phyloP scores from a whole-genome alignment of 2,329 filamentous ascomycete species.

The Piedraia hortae region DNA sequence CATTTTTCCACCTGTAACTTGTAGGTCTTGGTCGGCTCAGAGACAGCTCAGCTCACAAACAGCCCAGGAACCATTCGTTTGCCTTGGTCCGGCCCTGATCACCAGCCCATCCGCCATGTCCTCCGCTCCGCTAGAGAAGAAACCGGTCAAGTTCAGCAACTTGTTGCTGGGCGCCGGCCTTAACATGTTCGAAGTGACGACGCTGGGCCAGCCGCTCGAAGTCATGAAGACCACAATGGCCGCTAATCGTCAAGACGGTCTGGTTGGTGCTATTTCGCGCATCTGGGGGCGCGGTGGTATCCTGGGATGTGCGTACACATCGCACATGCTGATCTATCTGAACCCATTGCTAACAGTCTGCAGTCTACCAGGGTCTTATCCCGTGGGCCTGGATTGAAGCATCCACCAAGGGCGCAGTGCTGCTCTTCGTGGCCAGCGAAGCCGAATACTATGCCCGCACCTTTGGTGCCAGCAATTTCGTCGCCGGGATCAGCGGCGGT shows the following conservation, averaged over 20 bases:
- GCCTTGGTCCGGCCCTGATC: slow-evolving; percentile 88
- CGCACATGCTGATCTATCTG: slow-evolving; percentile 19
- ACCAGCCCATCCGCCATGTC: slow-evolving; percentile 13
- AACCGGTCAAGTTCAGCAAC: slow-evolving; percentile 99
- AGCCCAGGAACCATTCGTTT: slow-evolving; percentile 60
- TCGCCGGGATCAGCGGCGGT: slow-evolving; percentile 68
- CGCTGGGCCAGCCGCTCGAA: slow-evolving; percentile 63
- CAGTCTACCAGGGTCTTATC: slow-evolving; percentile 98
- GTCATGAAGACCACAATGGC: slow-evolving; percentile 99
- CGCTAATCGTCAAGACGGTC: slow-evolving; percentile 74
- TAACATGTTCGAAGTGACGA: slow-evolving; percentile 77
- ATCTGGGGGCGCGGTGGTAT: slow-evolving; percentile 87
- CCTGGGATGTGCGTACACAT: slow-evolving; percentile 53
- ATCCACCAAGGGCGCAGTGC: slow-evolving; percentile 94
- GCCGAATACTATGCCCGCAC: slow-evolving; percentile 74
- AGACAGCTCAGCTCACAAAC: no score
- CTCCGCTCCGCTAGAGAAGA: slow-evolving; percentile 51
- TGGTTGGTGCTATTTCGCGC: slow-evolving; percentile 51
- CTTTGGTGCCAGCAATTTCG: slow-evolving; percentile 60
- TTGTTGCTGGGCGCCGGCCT: slow-evolving; percentile 76
- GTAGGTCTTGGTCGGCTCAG: no score
- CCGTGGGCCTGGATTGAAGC: slow-evolving; percentile 99
- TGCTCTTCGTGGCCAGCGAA: slow-evolving; percentile 96
- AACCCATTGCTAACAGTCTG: slow-evolving; percentile 32
- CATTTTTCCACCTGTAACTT: no score